A percentile compares a stretch with the other conserved stretches of the same genome.
These are phyloP conservation scores for Nicotiana benthamiana DNA, from an alignment of 257 asterid species.

Conservation along the genomic window DNA sequence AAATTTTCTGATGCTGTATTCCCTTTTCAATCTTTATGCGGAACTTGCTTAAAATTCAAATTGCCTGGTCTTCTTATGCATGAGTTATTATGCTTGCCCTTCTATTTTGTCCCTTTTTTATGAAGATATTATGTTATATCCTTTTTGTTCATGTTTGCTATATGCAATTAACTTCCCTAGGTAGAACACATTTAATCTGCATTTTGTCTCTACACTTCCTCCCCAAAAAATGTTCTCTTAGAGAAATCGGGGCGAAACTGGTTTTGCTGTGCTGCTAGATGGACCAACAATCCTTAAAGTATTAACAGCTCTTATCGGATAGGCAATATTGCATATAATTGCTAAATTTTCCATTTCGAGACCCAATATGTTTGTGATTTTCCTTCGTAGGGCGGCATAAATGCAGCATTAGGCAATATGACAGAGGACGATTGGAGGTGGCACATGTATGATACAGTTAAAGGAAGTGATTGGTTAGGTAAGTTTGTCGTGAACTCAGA, in stretches of 20 bases:
- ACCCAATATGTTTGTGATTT: not conserved
- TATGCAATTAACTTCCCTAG: not conserved
- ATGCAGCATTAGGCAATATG: constrained; percentile 98
- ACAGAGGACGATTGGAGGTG: constrained; percentile 99
- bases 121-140: not conserved
- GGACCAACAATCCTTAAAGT: not conserved
- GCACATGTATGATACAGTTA: constrained; percentile 99
- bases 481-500: constrained; percentile 8
- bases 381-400: constrained; percentile 76
- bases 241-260: not conserved
- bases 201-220: not conserved
- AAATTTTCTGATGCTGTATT: not conserved
- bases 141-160: not conserved
- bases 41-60: not conserved
- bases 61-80: not conserved
- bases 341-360: not conserved
- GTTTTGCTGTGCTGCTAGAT: not conserved
- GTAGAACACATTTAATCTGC: not conserved
- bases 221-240: not conserved
- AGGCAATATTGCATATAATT: not conserved
- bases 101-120: not conserved
- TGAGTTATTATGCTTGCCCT: not conserved
- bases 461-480: constrained; percentile 99
- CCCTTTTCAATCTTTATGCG: not conserved
- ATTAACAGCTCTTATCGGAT: not conserved